These are phyloP conservation scores for Hansenula lynferdii DNA, from an alignment of 1,139 yeast species.

Conservation along the genomic window DNA sequence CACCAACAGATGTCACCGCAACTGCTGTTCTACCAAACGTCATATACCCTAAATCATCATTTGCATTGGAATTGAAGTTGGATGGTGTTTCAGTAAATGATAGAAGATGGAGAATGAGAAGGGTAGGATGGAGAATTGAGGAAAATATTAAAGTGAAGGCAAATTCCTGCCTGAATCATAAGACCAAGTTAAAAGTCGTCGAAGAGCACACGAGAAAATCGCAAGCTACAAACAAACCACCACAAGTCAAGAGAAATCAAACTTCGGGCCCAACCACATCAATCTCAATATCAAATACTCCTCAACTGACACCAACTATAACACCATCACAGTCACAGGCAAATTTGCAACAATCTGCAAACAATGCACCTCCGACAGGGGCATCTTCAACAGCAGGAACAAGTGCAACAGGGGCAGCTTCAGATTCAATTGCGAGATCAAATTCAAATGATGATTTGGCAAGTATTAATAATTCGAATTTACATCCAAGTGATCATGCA, in stretches of 20 bases:
- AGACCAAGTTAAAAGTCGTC: constrained; percentile 38
- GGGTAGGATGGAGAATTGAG: constrained; percentile 86
- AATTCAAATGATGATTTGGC: constrained; percentile 10
- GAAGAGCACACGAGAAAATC: constrained; percentile 38
- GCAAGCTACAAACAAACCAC: constrained; percentile 23
- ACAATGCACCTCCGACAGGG: too few relatives aligned
- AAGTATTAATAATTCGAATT: constrained; percentile 5
- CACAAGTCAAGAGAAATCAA: constrained; percentile 29
- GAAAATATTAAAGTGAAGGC: constrained; percentile 65
- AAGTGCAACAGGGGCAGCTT: constrained; percentile 7
- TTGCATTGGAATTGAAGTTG: constrained; percentile 75
- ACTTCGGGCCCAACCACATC: constrained; percentile 33
- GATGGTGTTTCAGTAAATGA: constrained; percentile 66
- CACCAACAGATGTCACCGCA: constrained; percentile 90
- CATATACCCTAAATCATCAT: constrained; percentile 79
- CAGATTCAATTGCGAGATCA: too few relatives aligned
- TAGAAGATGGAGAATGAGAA: constrained; percentile 91
- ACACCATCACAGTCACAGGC: constrained; percentile 11
- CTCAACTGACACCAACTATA: constrained; percentile 4
- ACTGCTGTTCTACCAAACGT: constrained; percentile 85
- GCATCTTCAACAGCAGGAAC: too few relatives aligned
- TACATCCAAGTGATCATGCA: constrained; percentile 37
- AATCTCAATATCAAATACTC: constrained; percentile 17
- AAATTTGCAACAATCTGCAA: constrained; percentile 4
- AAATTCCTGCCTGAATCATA: constrained; percentile 53